Base-by-base conservation (phyloP, 2,329 filamentous ascomycete genomes). In the Plectosphaerella plurivora region DNA sequence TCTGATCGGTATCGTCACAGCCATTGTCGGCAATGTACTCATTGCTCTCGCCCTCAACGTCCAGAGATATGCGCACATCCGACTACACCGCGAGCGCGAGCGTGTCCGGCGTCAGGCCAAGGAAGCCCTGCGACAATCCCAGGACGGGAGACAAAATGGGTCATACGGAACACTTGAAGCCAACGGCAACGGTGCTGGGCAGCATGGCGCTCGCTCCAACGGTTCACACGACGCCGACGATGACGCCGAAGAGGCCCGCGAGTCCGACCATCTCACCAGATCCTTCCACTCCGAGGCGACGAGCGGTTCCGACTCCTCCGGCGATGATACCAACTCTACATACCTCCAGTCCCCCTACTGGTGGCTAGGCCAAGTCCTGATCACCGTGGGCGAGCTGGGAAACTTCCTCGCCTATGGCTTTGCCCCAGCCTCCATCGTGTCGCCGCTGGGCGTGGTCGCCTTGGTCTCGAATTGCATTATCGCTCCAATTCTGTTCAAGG, bases 381-480 rank as follows among this genome's bases (percentile, higher is more conserved):
- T 99, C 83, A 91, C 87, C 1, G 74, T 96, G 22, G 94, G 94
- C 53, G 94, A 99, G 73, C 87, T 89, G 65, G 94, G 94, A 49
- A 99, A 99, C 68, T 99, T 99, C 65, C 74, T 99, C 57, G 94
- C 94, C 1, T 99, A 99, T 65, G 94, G 94, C 22, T 99, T 99
- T 67, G 94, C 94, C 28, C 94, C 94, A 4, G 94, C 94, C 8
- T 97, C 94, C 14, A 97, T 99, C 62, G 94, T 99, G 42, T 97
- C 92, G 35, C 94, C 94, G 0, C 77, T 99, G 6, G 94, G 94
- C 10, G 94, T 99, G n/a, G 94, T 99, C 12, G 94, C 94, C 2
- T 76, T 99, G 56, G 86, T 99, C 45, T 96, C 92, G 45, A 99
- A 99, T 71, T 99, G 94, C 69, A 83, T 99, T 55, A 96, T 99